Evolutionary conservation across 306 rosid genomes (phyloP).

Genomic region (Dicorynia guianensis): DNA sequence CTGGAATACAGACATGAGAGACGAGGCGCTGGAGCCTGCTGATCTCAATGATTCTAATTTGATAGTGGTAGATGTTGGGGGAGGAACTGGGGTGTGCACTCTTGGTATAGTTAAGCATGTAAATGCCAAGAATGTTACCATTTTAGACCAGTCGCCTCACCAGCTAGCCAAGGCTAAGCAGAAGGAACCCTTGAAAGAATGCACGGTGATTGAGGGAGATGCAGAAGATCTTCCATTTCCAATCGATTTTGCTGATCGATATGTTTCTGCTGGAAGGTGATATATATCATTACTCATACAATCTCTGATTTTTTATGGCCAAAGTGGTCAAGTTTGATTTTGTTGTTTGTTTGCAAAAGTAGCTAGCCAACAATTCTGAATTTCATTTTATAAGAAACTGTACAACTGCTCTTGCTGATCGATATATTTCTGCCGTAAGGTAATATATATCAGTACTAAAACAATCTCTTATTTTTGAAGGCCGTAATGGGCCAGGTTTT

Average conservation of each 20-base stretch:
- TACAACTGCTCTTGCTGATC: too few species aligned
- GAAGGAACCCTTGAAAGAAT: slow-evolving; percentile 83
- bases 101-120: slow-evolving; percentile 85
- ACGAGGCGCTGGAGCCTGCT: slow-evolving; percentile 82
- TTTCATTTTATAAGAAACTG: too few species aligned
- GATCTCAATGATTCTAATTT: slow-evolving; percentile 66
- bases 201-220: slow-evolving; percentile 83
- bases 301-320: not conserved
- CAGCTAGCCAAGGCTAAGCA: slow-evolving; percentile 81
- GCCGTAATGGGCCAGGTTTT: too few species aligned
- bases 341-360: not conserved
- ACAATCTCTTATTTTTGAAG: too few species aligned
- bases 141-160: slow-evolving; percentile 88
- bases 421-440: too few species aligned
- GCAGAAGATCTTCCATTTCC: slow-evolving; percentile 85
- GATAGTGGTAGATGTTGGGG: slow-evolving; percentile 85
- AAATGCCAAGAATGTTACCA: slow-evolving; percentile 84
- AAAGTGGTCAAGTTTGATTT: too few species aligned
- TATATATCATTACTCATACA: not conserved
- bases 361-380: too few species aligned
- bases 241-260: slow-evolving; percentile 86
- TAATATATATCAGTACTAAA: too few species aligned
- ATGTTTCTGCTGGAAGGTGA: slow-evolving; percentile 91
- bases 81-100: slow-evolving; percentile 89
- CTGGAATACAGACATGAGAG: slow-evolving; percentile 96